Base-by-base conservation (phyloP, 148 eudicot genomes). In the Vaccinium macrocarpon region DNA sequence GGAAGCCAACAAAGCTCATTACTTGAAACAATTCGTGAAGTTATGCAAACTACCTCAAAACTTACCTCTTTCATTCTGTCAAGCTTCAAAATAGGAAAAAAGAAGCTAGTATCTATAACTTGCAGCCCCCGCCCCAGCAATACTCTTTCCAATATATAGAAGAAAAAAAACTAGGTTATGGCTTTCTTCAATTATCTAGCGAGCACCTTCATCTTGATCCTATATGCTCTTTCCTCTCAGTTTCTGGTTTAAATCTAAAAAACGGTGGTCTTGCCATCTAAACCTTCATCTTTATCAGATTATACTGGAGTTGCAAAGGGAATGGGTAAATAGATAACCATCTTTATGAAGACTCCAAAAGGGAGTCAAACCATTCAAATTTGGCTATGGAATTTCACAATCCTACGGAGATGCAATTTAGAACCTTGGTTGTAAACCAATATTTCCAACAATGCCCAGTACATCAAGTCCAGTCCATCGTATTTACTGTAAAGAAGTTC, bases 121-220 rank as follows among this genome's bases (percentile, higher is more conserved):
- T 78, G 42, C 49, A 12, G 46, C 46, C 46, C 0, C 13, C 0
- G 32, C 46, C 0, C 13, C 0, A 15, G 70, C 25, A 50, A 52
- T 1, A 29, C 9, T 53, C 80, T n/a, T 27, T 23, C 56, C 80
- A 16, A 77, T 11, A n/a, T 4, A 23, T 27, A 51, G 64, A 32
- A 9, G 52, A 78, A 52, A 10, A 78, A 78, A 52, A 53, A 14
- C 48, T 15, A 78, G 56, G 62, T 10, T n/a, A 53, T 53, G 13
- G 27, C 35, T 77, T 77, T 51, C 80, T 25, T 50, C 38, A 77
- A 51, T 50, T 49, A 51, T 27, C 27, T n/a, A 10, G 53, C 21
- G 4, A 78, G 62, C 64, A 27, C 64, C 81, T 78, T 14, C 81
- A 53, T 27, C 35, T 52, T 78, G 81, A 78, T 78, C n/a, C 42